These are phyloP conservation scores for Boletus subcaerulescens DNA, from an alignment of 768 basidiomycete genomes.

Conservation along the genomic window DNA sequence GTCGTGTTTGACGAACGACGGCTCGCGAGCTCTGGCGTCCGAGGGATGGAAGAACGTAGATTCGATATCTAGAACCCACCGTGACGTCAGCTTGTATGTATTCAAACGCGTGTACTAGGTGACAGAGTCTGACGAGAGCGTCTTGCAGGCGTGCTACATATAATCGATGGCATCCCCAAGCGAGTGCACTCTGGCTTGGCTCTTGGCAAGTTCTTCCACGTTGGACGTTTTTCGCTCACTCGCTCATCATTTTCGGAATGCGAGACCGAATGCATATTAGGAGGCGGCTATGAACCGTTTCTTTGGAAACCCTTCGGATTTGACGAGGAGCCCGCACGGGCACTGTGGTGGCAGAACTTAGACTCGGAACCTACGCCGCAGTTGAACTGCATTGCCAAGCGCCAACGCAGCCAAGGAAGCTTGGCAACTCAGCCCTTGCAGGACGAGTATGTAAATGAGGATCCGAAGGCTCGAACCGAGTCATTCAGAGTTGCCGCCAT, in stretches of 20 bases:
- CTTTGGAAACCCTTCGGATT: too few species aligned
- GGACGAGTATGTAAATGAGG: too few species aligned
- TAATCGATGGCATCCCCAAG: neutral
- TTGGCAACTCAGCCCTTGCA: neutral
- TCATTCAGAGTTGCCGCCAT: too few species aligned
- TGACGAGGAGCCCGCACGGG: too few species aligned
- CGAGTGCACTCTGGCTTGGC: conserved; percentile 6
- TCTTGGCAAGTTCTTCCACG: conserved; percentile 7
- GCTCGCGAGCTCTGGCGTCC: conserved; percentile 49
- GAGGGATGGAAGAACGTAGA: conserved; percentile 33
- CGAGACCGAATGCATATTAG: neutral
- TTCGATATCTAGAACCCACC: conserved; percentile 30
- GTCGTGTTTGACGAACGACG: conserved; percentile 74
- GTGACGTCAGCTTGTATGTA: neutral
- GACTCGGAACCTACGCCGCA: neutral
- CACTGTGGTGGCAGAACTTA: too few species aligned
- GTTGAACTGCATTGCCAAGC: neutral
- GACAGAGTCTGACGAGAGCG: too few species aligned
- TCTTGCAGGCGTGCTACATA: too few species aligned
- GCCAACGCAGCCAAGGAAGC: neutral
- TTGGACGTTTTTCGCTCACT: too few species aligned
- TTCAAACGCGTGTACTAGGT: neutral
- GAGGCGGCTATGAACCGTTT: neutral
- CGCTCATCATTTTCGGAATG: too few species aligned
- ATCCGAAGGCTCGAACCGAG: neutral